Percentiles rank a stretch among this genome's conserved stretches.
Evolutionary conservation across 441 rosid species (phyloP).

Genomic region (Mallotus repandus): DNA sequence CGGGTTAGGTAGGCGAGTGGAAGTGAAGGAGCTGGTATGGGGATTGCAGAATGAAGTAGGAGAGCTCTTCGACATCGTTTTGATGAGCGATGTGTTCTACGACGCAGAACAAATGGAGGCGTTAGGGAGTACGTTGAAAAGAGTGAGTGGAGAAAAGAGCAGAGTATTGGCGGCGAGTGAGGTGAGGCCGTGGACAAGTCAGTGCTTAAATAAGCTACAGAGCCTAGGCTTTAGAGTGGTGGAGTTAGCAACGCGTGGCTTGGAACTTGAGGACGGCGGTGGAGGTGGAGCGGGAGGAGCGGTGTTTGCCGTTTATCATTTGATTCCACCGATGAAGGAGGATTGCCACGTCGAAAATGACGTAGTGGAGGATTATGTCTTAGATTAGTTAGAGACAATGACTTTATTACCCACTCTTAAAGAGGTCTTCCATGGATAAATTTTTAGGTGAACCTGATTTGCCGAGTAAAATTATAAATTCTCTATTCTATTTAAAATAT

Average conservation of each 20-base stretch:
- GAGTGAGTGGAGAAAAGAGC: slow-evolving; percentile 12
- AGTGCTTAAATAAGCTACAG: slow-evolving; percentile 29
- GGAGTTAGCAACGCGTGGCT: no score
- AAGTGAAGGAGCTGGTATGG: slow-evolving; percentile 36
- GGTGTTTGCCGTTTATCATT: slow-evolving; percentile 18
- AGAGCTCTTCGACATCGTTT: slow-evolving; percentile 26
- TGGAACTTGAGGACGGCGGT: neutral
- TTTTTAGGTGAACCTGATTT: no score
- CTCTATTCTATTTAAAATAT: no score
- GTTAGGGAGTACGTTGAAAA: slow-evolving; percentile 29
- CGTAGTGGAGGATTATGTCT: no score
- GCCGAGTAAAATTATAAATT: no score
- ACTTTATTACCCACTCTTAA: no score
- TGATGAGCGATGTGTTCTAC: slow-evolving; percentile 42
- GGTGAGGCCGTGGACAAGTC: slow-evolving; percentile 29
- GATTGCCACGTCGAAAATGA: neutral
- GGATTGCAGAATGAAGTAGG: slow-evolving; percentile 26
- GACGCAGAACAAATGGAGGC: slow-evolving; percentile 24
- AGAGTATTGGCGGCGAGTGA: slow-evolving; percentile 29
- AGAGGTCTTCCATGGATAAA: no score
- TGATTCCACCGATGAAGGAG: slow-evolving; percentile 18
- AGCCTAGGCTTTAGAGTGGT: neutral
- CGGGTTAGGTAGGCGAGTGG: slow-evolving; percentile 22
- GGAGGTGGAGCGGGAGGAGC: neutral
- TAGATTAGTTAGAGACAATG: no score